These are phyloP conservation scores for Urostyla sp. DNA, from an alignment of 73 alveolate species.

Conservation along the genomic window DNA sequence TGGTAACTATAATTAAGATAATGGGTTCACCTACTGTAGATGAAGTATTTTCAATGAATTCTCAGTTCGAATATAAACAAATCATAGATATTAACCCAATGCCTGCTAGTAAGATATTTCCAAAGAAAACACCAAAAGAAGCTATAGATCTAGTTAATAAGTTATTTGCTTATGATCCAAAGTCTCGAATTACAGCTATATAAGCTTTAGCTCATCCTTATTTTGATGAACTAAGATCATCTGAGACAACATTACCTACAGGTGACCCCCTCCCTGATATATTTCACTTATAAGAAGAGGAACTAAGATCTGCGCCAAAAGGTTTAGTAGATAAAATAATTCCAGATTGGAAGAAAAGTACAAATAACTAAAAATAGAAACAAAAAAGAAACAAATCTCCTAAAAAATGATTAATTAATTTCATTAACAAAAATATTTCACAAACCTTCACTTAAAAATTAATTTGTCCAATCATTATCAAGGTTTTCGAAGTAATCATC, in stretches of 20 bases:
- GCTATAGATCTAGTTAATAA: conserved; percentile 68
- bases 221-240: conserved; percentile 75
- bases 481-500: conserved; percentile 52
- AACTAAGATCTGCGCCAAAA: not conserved
- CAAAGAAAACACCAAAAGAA: conserved; percentile 60
- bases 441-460: conserved; percentile 7
- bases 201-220: conserved; percentile 72
- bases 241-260: conserved; percentile 48
- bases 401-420: not conserved
- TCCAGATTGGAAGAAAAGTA: conserved; percentile 49
- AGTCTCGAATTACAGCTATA: conserved; percentile 65
- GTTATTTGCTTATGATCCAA: conserved; percentile 70
- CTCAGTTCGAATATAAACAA: conserved; percentile 60
- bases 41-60: conserved; percentile 65
- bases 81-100: conserved; percentile 50
- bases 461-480: conserved; percentile 44
- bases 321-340: conserved; percentile 38
- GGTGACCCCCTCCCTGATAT: conserved; percentile 64
- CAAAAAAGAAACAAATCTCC: not conserved
- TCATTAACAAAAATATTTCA: not conserved
- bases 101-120: conserved; percentile 64
- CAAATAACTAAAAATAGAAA: too few relatives aligned
- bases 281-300: conserved; percentile 69
- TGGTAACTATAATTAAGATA: conserved; percentile 81
- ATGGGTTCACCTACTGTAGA: conserved; percentile 90